A percentile compares a stretch with the other conserved stretches of the same genome.
Evolutionary conservation across 2,329 filamentous ascomycete genomes (phyloP).

Genomic region (Teratosphaeria gauchensis): DNA sequence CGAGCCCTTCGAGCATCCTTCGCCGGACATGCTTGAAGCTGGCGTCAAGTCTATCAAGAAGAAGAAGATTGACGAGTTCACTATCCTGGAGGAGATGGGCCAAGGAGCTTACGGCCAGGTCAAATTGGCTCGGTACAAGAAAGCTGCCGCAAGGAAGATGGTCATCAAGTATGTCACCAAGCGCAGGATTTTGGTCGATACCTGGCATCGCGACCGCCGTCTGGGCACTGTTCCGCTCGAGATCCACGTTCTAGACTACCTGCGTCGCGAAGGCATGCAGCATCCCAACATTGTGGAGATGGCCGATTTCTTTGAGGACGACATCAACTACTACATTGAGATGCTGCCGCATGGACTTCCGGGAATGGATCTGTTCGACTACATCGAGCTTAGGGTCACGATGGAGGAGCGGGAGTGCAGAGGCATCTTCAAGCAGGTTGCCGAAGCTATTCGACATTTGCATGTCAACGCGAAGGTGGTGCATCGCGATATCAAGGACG

Average conservation of each 20-base stretch:
- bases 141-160: slow-evolving; percentile 61
- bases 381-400: slow-evolving; percentile 89
- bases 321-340: slow-evolving; percentile 95
- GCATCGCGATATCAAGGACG: slow-evolving; percentile 97
- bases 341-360: slow-evolving; percentile 92
- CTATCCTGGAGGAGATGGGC: slow-evolving; percentile 94
- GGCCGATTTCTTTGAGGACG: slow-evolving; percentile 64
- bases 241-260: slow-evolving; percentile 92
- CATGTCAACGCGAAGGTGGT: slow-evolving; percentile 87
- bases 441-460: slow-evolving; percentile 78
- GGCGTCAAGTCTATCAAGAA: slow-evolving; percentile 40
- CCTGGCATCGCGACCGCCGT: slow-evolving; percentile 88
- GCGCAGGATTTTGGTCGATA: slow-evolving; percentile 90
- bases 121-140: slow-evolving; percentile 82
- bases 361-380: slow-evolving; percentile 98
- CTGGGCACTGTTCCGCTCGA: slow-evolving; percentile 92
- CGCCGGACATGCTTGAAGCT: slow-evolving; percentile 24
- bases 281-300: slow-evolving; percentile 61
- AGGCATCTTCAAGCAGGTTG: slow-evolving; percentile 92
- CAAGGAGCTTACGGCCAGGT: slow-evolving; percentile 97
- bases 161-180: slow-evolving; percentile 98
- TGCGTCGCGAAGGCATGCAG: slow-evolving; percentile 60
- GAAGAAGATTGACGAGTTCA: slow-evolving; percentile 81
- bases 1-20: slow-evolving; percentile 30
- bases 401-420: slow-evolving; percentile 94